Evolutionary conservation across 306 rosid genomes (phyloP).

Genomic region (Styphnolobium japonicum): DNA sequence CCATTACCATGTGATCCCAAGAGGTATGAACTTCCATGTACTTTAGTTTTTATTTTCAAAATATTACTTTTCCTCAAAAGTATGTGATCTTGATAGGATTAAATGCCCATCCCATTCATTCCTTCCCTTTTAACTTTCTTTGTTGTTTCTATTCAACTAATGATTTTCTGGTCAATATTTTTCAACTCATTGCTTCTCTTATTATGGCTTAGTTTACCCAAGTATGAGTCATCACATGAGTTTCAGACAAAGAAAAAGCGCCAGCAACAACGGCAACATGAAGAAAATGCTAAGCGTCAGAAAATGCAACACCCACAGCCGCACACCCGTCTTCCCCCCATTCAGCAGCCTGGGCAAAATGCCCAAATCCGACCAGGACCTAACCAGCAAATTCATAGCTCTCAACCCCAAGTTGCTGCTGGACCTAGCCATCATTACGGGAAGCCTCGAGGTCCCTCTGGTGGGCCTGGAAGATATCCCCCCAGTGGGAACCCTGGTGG

Average conservation of each 20-base stretch:
- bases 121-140: not conserved
- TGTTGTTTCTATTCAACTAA: not conserved
- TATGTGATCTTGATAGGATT: not conserved
- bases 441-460: conserved; percentile 48
- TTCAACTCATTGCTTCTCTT: not conserved
- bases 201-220: conserved; percentile 53
- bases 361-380: conserved; percentile 45
- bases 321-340: conserved; percentile 49
- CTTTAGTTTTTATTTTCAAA: not conserved
- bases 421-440: conserved; percentile 61
- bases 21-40: conserved; percentile 36
- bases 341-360: conserved; percentile 49
- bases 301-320: conserved; percentile 54
- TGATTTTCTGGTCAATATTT: not conserved
- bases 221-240: conserved; percentile 70
- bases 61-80: not conserved
- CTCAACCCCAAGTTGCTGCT: conserved; percentile 45
- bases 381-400: conserved; percentile 37
- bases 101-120: not conserved
- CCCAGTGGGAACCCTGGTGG: conserved; percentile 48
- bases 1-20: conserved; percentile 73
- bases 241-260: conserved; percentile 73
- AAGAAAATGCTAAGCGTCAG: conserved; percentile 60
- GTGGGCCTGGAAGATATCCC: conserved; percentile 56
- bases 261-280: conserved; percentile 66